Evolutionary conservation across 192 early-diverging fungal genomes (phyloP), one percentile per base, ranked within the genome.

Genomic region (Spizellomyces sp.): DNA sequence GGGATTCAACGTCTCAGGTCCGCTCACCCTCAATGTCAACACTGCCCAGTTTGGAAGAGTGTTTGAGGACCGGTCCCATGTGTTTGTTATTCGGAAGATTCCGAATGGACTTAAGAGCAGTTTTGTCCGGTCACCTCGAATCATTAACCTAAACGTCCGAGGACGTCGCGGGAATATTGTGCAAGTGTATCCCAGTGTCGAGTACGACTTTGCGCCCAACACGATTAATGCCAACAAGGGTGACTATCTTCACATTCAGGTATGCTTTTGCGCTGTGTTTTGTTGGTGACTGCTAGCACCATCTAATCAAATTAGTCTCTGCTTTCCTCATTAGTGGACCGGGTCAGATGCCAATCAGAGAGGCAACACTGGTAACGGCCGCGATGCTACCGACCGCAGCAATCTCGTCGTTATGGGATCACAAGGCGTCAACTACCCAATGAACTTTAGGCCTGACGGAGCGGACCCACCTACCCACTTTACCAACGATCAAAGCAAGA

Each of bases 171-270:
- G 79, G 9, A 80, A 80, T 44, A 80, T 80, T 44, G 76, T 71
- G n/a, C 76, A 80, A 62, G 76, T 79, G 5, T 75, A 75, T 55
- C 71, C 71, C 5, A 21, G 61, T 14, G 79, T 80, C 6, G 79
- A 80, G 68, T 80, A 80, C 52, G 76, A 80, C 58, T 80, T 80
- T 62, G 79, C 78, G 19, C 79, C 79, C 41, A 58, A 70, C 19
- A 58, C 44, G 17, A 5, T 79, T 2, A 27, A 57, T 27, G 58
- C 63, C 21, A 62, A 22, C 14, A 54, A 44, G 36, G 75, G 69
- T n/a, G 79, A 80, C 55, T 79, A 66, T 57, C 27, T 80, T 41
- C 79, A 80, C 55, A 61, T 80, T 45, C 66, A 64, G 63, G 63
- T 64, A 12, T 10, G 63, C 2, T 27, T 27, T 64, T 15, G 43